Conservation (phyloP, 2,329 filamentous ascomycete genomes). For the Calonectria pseudoturangicola region DNA sequence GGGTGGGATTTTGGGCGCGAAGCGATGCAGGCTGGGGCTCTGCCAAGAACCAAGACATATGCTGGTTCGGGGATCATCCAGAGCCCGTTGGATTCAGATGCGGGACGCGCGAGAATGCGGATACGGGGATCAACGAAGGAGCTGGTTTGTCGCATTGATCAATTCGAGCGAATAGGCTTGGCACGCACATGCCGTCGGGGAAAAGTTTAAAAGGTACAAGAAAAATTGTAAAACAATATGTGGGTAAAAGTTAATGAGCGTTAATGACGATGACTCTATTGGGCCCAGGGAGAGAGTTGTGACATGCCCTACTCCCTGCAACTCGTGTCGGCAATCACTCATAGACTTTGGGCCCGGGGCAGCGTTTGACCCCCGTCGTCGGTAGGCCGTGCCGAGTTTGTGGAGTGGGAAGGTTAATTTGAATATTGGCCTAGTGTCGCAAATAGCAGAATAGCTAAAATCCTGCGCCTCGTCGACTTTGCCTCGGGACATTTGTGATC, state of each 20-base stretch:
- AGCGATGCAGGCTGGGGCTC: conserved; percentile 11
- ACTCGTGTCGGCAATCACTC: conserved; percentile 8
- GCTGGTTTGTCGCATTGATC: neutral
- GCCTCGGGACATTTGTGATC: conserved; percentile 1
- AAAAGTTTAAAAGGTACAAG: conserved; percentile 5
- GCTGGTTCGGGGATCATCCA: conserved; percentile 2
- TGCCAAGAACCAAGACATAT: conserved; percentile 5
- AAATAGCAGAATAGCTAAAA: conserved; percentile 19
- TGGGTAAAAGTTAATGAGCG: neutral
- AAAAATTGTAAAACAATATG: conserved; percentile 7
- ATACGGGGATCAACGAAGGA: neutral
- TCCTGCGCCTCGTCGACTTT: conserved; percentile 8
- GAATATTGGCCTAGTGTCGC: conserved; percentile 6
- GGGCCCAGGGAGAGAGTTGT: neutral
- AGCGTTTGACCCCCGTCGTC: conserved; percentile 13
- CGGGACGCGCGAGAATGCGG: too few species aligned
- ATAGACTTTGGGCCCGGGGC: neutral
- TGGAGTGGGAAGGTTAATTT: conserved; percentile 12
- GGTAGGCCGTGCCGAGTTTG: neutral
- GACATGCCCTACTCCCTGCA: neutral
- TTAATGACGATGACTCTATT: neutral
- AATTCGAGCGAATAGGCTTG: conserved; percentile 8
- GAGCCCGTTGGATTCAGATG: neutral
- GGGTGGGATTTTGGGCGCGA: conserved; percentile 10
- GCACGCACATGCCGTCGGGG: conserved; percentile 6